Base-by-base conservation (phyloP, 1,284 basidiomycete genomes). In the Taiwanofungus camphoratus region DNA sequence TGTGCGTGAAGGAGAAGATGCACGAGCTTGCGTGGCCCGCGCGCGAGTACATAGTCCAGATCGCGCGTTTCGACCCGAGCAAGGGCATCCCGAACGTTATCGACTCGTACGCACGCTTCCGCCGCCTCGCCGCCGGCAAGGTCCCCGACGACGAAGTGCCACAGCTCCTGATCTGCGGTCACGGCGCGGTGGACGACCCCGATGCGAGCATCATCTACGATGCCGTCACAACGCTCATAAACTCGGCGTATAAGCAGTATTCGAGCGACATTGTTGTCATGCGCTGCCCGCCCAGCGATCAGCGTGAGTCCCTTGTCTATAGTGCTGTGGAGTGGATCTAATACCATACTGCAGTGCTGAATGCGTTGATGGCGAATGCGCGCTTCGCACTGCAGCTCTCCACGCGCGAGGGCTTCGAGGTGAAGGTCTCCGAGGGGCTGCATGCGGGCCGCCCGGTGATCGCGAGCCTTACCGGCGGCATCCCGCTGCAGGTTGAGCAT, bases 341-440 rank as follows among this genome's bases (percentile, higher is more conserved):
- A n/a, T n/a, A n/a, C n/a, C n/a, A n/a, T n/a, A n/a, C n/a, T n/a
- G 24, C 51, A 88, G 86, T 89, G 42, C 69, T 89, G 43, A 87
- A 89, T 56, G 79, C 80, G 8, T 69, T 89, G 48, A 77, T 90
- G 79, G 75, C 80, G 32, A 88, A 87, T 58, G 70, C 82, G 36
- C 77, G 80, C 60, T 78, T 88, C 52, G 86, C 83, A 3, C 71
- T 87, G 37, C 87, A 88, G 62, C 77, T 88, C 41, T 87, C 82
- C 41, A 79, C 79, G 42, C 87, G 89, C 48, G 90, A 93, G 67
- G 90, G 90, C 33, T 93, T 93, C 66, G 91, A 93, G 58, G 87
- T 93, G 63, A 92, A 92, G 64, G 90, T 92, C 43, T 92, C 89
- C 33, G 91, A 93, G 66, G 88, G 87, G 15, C 73, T 93, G 41